These are phyloP conservation scores for Phaeotremella fagi DNA, from an alignment of 768 basidiomycete species.

Conservation along the genomic window DNA sequence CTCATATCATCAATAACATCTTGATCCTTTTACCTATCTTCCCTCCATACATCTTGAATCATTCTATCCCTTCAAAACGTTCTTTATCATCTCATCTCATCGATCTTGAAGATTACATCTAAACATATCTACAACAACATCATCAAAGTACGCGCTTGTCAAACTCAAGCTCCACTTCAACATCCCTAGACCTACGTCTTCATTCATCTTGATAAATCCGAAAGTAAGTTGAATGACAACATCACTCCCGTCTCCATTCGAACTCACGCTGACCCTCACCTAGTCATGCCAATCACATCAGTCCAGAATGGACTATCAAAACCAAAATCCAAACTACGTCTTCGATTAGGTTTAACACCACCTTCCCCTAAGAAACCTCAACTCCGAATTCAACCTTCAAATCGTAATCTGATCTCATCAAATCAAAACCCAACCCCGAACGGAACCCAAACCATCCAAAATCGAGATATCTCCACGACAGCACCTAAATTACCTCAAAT, in stretches of 20 bases:
- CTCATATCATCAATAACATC: not conserved
- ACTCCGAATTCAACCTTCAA: not conserved
- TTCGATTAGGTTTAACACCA: slow-evolving; percentile 42
- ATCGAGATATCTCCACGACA: not conserved
- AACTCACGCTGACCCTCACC: not conserved
- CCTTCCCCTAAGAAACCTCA: slow-evolving; percentile 25
- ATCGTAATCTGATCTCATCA: not conserved
- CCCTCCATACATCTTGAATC: not conserved
- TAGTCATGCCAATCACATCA: slow-evolving; percentile 1
- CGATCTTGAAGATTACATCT: no score
- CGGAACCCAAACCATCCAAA: not conserved
- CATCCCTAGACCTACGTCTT: no score
- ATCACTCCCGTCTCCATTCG: not conserved
- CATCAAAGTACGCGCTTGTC: no score
- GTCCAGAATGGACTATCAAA: slow-evolving; percentile 26
- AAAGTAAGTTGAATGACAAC: not conserved
- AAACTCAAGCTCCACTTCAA: no score
- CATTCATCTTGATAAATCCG: not conserved
- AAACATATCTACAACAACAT: no score
- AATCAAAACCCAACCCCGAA: not conserved
- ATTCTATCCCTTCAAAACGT: not conserved
- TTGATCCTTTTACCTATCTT: not conserved
- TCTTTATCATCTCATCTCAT: no score
- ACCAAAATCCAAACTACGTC: slow-evolving; percentile 42
- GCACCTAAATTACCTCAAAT: not conserved